phyloP scores from a whole-genome alignment of 768 basidiomycete genomes.

The Termitomyces sp. region DNA sequence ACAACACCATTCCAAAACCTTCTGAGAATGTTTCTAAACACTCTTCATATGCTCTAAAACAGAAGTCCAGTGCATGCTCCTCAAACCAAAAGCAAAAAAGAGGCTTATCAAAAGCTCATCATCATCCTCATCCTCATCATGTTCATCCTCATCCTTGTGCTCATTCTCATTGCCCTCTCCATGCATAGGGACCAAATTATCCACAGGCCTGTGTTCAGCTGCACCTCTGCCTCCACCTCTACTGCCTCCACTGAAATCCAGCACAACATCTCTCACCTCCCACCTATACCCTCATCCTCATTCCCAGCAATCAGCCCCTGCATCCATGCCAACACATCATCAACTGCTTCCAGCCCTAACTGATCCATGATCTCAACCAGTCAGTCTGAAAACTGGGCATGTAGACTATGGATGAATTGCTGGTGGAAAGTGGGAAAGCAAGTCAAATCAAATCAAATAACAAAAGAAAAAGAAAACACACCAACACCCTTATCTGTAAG shows the following conservation, averaged over 20 bases:
- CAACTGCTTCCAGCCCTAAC: constrained; percentile 50
- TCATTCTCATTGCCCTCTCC: constrained; percentile 20
- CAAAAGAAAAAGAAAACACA: constrained; percentile 33
- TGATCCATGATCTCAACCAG: constrained; percentile 58
- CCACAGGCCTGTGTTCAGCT: background rate
- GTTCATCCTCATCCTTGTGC: constrained; percentile 31
- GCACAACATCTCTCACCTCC: constrained; percentile 21
- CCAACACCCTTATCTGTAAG: constrained; percentile 16
- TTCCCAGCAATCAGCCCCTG: constrained; percentile 26
- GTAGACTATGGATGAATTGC: constrained; percentile 46
- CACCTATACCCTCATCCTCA: constrained; percentile 17
- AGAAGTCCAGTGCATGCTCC: background rate
- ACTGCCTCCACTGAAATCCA: no score
- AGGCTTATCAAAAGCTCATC: background rate
- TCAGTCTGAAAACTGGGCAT: constrained; percentile 59
- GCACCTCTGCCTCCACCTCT: constrained; percentile 12
- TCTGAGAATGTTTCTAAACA: constrained; percentile 55
- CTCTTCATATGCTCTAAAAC: constrained; percentile 31
- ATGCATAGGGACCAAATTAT: background rate
- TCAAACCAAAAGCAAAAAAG: background rate
- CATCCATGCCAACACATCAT: constrained; percentile 52
- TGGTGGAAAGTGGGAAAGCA: no score
- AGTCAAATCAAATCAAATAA: no score
- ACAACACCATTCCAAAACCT: constrained; percentile 50
- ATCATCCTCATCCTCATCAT: no score